These are phyloP conservation scores for Yamadazyma philogaea DNA, from an alignment of 805 yeast species.

Conservation along the genomic window DNA sequence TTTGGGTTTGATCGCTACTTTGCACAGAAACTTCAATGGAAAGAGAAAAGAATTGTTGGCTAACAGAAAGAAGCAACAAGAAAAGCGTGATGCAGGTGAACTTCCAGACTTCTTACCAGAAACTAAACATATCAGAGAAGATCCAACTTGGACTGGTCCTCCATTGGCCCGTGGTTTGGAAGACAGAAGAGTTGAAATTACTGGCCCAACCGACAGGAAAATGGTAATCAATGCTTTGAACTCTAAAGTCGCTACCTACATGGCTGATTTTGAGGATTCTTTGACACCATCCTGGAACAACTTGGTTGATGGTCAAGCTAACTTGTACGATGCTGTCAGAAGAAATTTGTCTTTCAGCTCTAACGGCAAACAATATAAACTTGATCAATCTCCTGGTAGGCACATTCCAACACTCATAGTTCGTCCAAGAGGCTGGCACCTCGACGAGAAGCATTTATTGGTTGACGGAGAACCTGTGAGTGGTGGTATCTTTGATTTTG, in stretches of 20 bases:
- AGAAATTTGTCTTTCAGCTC: slow-evolving; percentile 47
- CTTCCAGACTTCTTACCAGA: slow-evolving; percentile 64
- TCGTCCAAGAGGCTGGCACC: slow-evolving; percentile 88
- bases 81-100: slow-evolving; percentile 57
- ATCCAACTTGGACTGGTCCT: slow-evolving; percentile 74
- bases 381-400: slow-evolving; percentile 46
- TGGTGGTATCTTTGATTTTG: slow-evolving; percentile 78
- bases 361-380: slow-evolving; percentile 44
- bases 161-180: slow-evolving; percentile 68
- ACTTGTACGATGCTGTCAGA: slow-evolving; percentile 72
- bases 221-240: slow-evolving; percentile 82
- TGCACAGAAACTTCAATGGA: slow-evolving; percentile 69
- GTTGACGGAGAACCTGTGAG: slow-evolving; percentile 75
- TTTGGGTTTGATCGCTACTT: slow-evolving; percentile 63
- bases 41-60: slow-evolving; percentile 57
- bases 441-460: slow-evolving; percentile 67
- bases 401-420: slow-evolving; percentile 76
- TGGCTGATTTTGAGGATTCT: slow-evolving; percentile 86
- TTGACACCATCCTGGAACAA: slow-evolving; percentile 82
- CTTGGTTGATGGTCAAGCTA: slow-evolving; percentile 77
- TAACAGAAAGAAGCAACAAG: slow-evolving; percentile 61
- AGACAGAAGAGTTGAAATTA: slow-evolving; percentile 76
- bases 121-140: slow-evolving; percentile 66
- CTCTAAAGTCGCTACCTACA: slow-evolving; percentile 74
- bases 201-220: slow-evolving; percentile 83